Conservation (phyloP, 345 rosid species). For the Capsella bursapastoris region DNA sequence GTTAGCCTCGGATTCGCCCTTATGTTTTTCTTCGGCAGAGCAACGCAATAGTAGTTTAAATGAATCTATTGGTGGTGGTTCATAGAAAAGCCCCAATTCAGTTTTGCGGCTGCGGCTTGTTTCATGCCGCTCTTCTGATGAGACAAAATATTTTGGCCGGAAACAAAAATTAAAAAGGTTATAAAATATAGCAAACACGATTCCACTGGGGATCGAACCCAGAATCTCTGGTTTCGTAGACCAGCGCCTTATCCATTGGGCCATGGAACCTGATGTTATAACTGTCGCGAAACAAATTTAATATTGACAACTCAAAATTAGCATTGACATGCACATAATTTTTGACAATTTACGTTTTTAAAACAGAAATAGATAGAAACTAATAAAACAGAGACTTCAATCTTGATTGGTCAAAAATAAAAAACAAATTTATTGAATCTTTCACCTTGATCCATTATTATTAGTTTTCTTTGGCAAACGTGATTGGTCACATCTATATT, state of each 20-base stretch:
- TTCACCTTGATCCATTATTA: not conserved
- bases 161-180: not conserved
- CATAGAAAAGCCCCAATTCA: not conserved
- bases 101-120: slow-evolving; percentile 35
- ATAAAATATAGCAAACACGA: not conserved
- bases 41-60: not conserved
- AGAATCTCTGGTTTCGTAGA: slow-evolving; percentile 89
- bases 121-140: slow-evolving; percentile 3
- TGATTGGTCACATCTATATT: not conserved
- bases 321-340: too few species aligned
- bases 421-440: not conserved
- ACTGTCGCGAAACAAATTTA: too few species aligned
- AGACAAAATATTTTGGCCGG: not conserved
- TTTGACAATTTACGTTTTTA: too few species aligned
- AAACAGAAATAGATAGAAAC: too few species aligned
- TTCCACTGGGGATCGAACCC: slow-evolving; percentile 88
- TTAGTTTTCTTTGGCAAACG: not conserved
- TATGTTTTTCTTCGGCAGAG: slow-evolving; percentile 1
- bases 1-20: too few species aligned
- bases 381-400: too few species aligned
- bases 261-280: slow-evolving; percentile 46
- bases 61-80: not conserved
- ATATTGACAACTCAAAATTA: too few species aligned
- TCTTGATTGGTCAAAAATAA: too few species aligned
- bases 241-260: slow-evolving; percentile 98